Conservation (phyloP, 768 basidiomycete species). For the Suillus occidentalis region DNA sequence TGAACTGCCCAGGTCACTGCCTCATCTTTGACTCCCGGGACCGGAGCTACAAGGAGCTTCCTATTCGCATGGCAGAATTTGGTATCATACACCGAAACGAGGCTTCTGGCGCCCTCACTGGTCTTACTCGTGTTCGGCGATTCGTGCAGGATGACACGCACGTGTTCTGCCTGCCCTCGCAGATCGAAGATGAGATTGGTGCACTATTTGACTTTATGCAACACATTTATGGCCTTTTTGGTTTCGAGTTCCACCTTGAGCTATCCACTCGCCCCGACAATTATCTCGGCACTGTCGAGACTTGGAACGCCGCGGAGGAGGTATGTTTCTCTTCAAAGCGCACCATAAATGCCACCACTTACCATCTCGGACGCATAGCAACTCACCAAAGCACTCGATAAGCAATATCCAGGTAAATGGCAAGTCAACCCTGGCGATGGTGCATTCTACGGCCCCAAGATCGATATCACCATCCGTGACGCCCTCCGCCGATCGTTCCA, state of each 20-base stretch:
- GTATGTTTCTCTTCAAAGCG: conserved; percentile 40
- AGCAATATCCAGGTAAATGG: conserved; percentile 87
- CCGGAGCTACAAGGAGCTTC: conserved; percentile 92
- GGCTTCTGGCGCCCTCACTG: conserved; percentile 90
- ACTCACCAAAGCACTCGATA: conserved; percentile 81
- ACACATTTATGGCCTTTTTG: conserved; percentile 90
- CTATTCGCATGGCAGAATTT: conserved; percentile 97
- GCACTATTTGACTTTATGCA: conserved; percentile 94
- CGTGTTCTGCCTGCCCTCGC: conserved; percentile 95
- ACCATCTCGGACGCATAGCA: conserved; percentile 48
- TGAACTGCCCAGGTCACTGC: conserved; percentile 99
- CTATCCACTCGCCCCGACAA: conserved; percentile 97
- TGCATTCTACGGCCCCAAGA: conserved; percentile 99
- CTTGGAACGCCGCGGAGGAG: conserved; percentile 87
- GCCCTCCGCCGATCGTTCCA: conserved; percentile 93
- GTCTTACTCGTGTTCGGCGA: conserved; percentile 87
- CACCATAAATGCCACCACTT: background rate
- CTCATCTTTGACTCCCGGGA: conserved; percentile 94
- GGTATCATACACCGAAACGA: conserved; percentile 97
- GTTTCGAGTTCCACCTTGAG: conserved; percentile 91
- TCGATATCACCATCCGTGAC: conserved; percentile 95
- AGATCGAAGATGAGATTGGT: conserved; percentile 86
- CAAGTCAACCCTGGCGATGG: conserved; percentile 93
- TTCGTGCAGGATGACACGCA: conserved; percentile 99
- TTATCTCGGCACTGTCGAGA: conserved; percentile 82